These are phyloP conservation scores for Filosporella fistucella DNA, from an alignment of 495 filamentous ascomycete species.

Conservation along the genomic window DNA sequence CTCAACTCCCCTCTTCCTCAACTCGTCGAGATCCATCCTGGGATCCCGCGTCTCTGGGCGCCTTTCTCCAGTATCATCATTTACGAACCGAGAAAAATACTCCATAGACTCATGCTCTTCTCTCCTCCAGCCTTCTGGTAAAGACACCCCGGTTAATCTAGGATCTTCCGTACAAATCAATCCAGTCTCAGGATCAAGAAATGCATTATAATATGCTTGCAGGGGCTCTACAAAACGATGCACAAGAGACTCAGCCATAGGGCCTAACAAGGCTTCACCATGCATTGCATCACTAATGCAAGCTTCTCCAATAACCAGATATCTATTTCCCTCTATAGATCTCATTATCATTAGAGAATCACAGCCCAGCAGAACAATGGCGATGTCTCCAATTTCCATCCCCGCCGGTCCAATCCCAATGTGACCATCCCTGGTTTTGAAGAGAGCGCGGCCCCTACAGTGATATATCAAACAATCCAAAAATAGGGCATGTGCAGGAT, in stretches of 20 bases:
- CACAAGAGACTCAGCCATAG: neutral
- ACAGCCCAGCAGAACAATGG: constrained; percentile 5
- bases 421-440: neutral
- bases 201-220: neutral
- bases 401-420: neutral
- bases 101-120: neutral
- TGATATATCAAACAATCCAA: neutral
- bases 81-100: neutral
- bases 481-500: too few relatives aligned
- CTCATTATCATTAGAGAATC: neutral
- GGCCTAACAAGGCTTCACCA: constrained; percentile 7
- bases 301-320: constrained; percentile 1
- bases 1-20: neutral
- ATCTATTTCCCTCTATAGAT: neutral
- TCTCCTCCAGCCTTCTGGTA: neutral
- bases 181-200: neutral
- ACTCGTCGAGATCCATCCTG: neutral
- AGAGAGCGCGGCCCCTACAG: neutral
- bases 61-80: neutral
- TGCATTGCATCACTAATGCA: neutral
- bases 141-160: neutral
- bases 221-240: too few relatives aligned
- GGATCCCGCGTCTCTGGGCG: neutral
- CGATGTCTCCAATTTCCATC: neutral
- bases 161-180: neutral